Base-by-base conservation (phyloP, 306 rosid species). In the Gastrolobium villosum region DNA sequence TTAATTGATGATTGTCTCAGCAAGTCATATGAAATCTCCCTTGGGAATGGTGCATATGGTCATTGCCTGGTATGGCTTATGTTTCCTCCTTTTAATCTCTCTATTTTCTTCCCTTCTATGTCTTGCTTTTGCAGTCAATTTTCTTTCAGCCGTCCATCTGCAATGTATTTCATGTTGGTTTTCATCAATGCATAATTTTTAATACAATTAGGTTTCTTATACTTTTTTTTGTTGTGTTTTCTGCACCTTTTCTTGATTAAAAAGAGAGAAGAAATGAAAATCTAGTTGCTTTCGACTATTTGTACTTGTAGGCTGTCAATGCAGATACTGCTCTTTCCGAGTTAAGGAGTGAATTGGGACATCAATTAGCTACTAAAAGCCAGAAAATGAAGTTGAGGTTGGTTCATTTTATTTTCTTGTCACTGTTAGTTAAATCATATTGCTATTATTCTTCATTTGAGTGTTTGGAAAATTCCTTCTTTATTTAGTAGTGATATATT, bases 331-430 rank as follows among this genome's bases (percentile, higher is more conserved):
- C 84, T 28, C 78, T 92, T 77, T 84, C 97, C 9, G 78, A 80
- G 82, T 67, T 94, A 67, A 90, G 97, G 81, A 94, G 97, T 88
- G 97, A 90, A 78, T 79, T 94, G 55, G 99, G 97, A 77, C 83
- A 92, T 56, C 99, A 90, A 20, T 78, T 92, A 76, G 99, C 99
- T 70, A 84, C 60, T 10, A 92, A 89, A 81, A 92, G 98, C 87
- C 86, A 82, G 54, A 75, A 82, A 73, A 52, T 84, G 60, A 86
- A 89, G 61, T 87, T 91, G 83, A 90, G 98, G 98, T 90, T 82
- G 67, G 87, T 70, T 40, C 59, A 57, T 72, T 72, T 74, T 34
- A n/a, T 10, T 41, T 79, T 61, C 39, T n/a, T 26, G 30, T 43
- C 2, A 50, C 44, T 44, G 10, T 49, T 65, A 44, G 11, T 64